Evolutionary conservation across 1,139 yeast species (phyloP).

Genomic region (Martiniozyma asiatica): DNA sequence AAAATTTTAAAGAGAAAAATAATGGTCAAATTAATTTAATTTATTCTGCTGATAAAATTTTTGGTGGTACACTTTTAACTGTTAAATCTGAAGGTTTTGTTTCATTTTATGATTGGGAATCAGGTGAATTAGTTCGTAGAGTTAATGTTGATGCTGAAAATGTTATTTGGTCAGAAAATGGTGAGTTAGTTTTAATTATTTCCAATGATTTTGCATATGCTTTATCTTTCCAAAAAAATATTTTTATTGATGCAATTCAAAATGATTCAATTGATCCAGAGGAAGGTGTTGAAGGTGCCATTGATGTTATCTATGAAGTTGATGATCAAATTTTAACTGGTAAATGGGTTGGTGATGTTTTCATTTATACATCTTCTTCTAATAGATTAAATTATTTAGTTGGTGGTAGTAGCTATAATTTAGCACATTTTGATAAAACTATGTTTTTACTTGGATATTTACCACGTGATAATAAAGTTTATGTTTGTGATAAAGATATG

Average conservation of each 20-base stretch:
- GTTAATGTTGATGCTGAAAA: slow-evolving; percentile 73
- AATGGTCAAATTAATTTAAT: slow-evolving; percentile 52
- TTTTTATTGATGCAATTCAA: slow-evolving; percentile 52
- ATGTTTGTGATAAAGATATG: slow-evolving; percentile 82
- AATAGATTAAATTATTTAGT: slow-evolving; percentile 89
- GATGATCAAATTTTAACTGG: slow-evolving; percentile 79
- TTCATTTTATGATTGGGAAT: slow-evolving; percentile 89
- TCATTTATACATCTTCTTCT: slow-evolving; percentile 74
- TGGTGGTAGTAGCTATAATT: slow-evolving; percentile 85
- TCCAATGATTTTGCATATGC: slow-evolving; percentile 65
- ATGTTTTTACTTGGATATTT: slow-evolving; percentile 82
- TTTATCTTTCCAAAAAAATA: slow-evolving; percentile 57
- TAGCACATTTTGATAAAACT: slow-evolving; percentile 86
- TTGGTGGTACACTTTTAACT: slow-evolving; percentile 79
- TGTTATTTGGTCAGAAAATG: slow-evolving; percentile 88
- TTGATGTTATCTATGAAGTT: slow-evolving; percentile 75
- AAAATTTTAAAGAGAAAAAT: slow-evolving; percentile 73
- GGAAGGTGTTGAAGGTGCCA: slow-evolving; percentile 79
- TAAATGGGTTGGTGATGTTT: slow-evolving; percentile 95
- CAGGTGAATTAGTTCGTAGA: slow-evolving; percentile 72
- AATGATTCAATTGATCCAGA: slow-evolving; percentile 54
- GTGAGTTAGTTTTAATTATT: slow-evolving; percentile 72
- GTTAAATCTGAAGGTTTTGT: slow-evolving; percentile 72
- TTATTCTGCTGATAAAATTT: slow-evolving; percentile 70
- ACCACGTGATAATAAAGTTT: slow-evolving; percentile 81